These are phyloP conservation scores for Drechslera avenae DNA, from an alignment of 2,329 filamentous ascomycete genomes.

Conservation along the genomic window DNA sequence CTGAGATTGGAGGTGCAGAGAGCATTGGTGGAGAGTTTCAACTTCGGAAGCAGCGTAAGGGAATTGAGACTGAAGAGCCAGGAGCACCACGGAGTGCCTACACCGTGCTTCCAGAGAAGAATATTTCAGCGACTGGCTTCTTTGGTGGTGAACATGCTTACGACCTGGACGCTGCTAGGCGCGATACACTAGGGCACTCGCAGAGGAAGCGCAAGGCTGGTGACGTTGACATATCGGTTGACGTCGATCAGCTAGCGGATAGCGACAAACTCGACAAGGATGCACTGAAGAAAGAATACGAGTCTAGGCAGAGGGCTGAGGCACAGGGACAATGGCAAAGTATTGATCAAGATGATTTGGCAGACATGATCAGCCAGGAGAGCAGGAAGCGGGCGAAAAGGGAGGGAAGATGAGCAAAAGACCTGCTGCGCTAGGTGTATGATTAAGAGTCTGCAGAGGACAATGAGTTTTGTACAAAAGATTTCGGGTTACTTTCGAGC, in stretches of 20 bases:
- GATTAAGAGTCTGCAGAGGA: conserved; percentile 12
- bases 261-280: conserved; percentile 84
- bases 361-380: conserved; percentile 94
- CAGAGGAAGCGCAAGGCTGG: conserved; percentile 87
- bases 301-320: conserved; percentile 69
- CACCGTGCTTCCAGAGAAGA: conserved; percentile 86
- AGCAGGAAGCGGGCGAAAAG: conserved; percentile 87
- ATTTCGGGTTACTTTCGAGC: conserved; percentile 22
- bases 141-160: conserved; percentile 95
- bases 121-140: conserved; percentile 86
- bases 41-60: conserved; percentile 78
- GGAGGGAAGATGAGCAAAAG: conserved; percentile 80
- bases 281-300: conserved; percentile 78
- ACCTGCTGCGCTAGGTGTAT: conserved; percentile 57
- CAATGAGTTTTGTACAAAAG: conserved; percentile 30
- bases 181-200: conserved; percentile 76
- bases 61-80: conserved; percentile 86
- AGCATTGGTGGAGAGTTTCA: conserved; percentile 87
- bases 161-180: conserved; percentile 69
- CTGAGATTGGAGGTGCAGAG: conserved; percentile 76
- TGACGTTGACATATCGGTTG: conserved; percentile 90
- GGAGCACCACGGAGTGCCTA: conserved; percentile 76
- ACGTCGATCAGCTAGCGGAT: conserved; percentile 77
- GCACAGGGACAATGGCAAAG: conserved; percentile 68
- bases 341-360: conserved; percentile 86